Evolutionary conservation across 805 yeast species (phyloP).

Genomic region (Suhomyces faveliae): DNA sequence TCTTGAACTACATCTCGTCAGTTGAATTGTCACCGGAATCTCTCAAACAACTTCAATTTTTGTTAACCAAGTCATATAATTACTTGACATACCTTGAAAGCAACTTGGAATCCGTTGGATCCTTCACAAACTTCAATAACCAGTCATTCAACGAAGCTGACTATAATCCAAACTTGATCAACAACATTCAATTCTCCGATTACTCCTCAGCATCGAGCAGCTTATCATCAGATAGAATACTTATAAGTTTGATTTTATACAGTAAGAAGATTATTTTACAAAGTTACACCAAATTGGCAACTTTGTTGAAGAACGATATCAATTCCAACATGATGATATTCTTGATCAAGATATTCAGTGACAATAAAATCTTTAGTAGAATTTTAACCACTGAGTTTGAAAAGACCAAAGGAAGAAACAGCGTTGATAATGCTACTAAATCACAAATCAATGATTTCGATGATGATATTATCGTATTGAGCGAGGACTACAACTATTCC

Average conservation of each 20-base stretch:
- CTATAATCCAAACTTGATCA: slow-evolving; percentile 28
- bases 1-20: slow-evolving; percentile 37
- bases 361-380: slow-evolving; percentile 28
- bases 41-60: slow-evolving; percentile 39
- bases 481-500: slow-evolving; percentile 48
- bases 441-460: slow-evolving; percentile 24
- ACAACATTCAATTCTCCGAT: slow-evolving; percentile 30
- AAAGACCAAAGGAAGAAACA: slow-evolving; percentile 21
- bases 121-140: slow-evolving; percentile 31
- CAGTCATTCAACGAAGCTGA: slow-evolving; percentile 27
- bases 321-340: slow-evolving; percentile 43
- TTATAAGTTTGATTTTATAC: slow-evolving; percentile 35
- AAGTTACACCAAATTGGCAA: slow-evolving; percentile 33
- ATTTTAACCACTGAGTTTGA: slow-evolving; percentile 10
- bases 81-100: slow-evolving; percentile 41
- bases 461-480: slow-evolving; percentile 30
- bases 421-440: background rate
- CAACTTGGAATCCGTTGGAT: slow-evolving; percentile 31
- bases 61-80: slow-evolving; percentile 41
- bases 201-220: slow-evolving; percentile 12
- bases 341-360: slow-evolving; percentile 37
- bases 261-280: slow-evolving; percentile 37
- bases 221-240: slow-evolving; percentile 24
- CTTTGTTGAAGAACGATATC: slow-evolving; percentile 35
- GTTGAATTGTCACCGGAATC: slow-evolving; percentile 41